Evolutionary conservation across 2,329 filamentous ascomycete genomes (phyloP).

Genomic region (Cladosporium sphaerospermum): DNA sequence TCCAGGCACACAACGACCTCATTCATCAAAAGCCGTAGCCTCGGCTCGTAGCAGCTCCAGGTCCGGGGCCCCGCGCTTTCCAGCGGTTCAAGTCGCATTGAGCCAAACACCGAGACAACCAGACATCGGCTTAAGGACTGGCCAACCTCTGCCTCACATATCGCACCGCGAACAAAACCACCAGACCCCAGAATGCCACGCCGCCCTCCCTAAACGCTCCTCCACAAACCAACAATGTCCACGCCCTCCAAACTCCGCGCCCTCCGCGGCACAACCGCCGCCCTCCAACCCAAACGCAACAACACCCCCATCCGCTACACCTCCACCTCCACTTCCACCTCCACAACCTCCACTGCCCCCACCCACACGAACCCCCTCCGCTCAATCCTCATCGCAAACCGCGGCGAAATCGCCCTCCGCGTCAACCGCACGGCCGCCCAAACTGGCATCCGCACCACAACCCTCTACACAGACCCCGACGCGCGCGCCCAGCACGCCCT

Average conservation of each 20-base stretch:
- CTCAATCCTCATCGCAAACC: conserved; percentile 91
- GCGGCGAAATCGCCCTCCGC: conserved; percentile 91
- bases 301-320: conserved; percentile 1
- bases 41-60: too few species aligned
- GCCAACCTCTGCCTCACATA: neutral
- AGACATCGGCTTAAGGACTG: neutral
- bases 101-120: neutral
- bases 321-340: conserved; percentile 10
- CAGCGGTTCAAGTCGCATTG: neutral
- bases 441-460: conserved; percentile 88
- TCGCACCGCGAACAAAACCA: neutral
- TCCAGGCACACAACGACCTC: too few species aligned
- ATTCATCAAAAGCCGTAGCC: too few species aligned
- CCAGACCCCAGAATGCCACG: neutral
- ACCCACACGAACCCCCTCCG: conserved; percentile 23
- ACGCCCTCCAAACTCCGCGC: conserved; percentile 18
- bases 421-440: conserved; percentile 82
- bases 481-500: conserved; percentile 80
- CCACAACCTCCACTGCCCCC: neutral
- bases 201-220: neutral
- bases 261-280: conserved; percentile 16
- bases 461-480: conserved; percentile 91
- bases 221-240: conserved; percentile 16
- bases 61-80: neutral
- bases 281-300: conserved; percentile 17